Base-by-base conservation (phyloP, 352 stramenopile genomes). In the Globisporangium carolinianum region DNA sequence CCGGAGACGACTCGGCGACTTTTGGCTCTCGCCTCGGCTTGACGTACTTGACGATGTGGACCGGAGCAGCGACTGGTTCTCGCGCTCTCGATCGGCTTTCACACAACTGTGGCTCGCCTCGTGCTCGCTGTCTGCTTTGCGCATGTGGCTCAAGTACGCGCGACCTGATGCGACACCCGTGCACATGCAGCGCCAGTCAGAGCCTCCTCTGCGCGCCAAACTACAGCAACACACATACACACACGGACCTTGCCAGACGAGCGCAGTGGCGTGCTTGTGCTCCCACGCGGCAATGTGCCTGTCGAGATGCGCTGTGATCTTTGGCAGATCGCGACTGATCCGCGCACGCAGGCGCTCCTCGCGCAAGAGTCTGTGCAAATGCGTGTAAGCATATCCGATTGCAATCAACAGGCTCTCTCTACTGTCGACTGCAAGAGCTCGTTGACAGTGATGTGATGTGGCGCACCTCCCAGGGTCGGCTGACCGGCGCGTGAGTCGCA, bases 311-410 rank as follows among this genome's bases (percentile, higher is more conserved):
- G 58, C 61, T 1, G 71, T 83, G 32, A 73, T 55, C 58, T 75
- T 76, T 9, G 74, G 74, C 39, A 83, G 48, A 17, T 81, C 69
- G 12, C 63, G 61, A 14, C 71, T 67, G 62, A 83, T 81, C 45
- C 58, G 66, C 14, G 66, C 52, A 6, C 69, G 71, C 15, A 68
- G 63, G 47, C 48, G 74, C 18, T 76, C 67, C 48, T 83, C 67
- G 11, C 64, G 64, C 41, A 70, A 51, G 10, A 70, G 41, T 17
- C 63, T 69, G 32, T 45, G 36, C 24, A 24, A 2, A 24, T 24
- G 24, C 2, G 24, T 24, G 24, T 24, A 24, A 24, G 24, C 24
- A 24, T 2, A 24, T 24, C 24, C 24, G 1, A 24, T 24, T 24
- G 24, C 1, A 24, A 24, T 24, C 24, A 24, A 24, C 24, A 24